Conservation (phyloP, 2,329 filamentous ascomycete genomes). For the Aspergillus sp. region DNA sequence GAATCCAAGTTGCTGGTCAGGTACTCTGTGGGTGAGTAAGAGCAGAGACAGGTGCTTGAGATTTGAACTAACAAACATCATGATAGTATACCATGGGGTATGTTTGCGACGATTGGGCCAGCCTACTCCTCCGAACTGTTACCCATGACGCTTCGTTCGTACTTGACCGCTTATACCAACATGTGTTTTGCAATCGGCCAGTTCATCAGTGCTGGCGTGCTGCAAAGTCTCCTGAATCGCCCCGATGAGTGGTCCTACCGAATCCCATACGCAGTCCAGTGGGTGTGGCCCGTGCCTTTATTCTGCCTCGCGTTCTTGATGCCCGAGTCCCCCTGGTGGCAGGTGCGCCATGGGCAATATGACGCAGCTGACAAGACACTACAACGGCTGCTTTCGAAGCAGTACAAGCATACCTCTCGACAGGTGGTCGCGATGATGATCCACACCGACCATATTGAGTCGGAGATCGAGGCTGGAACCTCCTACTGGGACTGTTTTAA, state of each 20-base stretch:
- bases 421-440: constrained; percentile 56
- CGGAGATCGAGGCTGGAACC: constrained; percentile 13
- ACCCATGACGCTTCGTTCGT: constrained; percentile 47
- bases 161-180: constrained; percentile 57
- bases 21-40: constrained; percentile 54
- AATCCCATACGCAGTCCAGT: constrained; percentile 53
- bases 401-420: constrained; percentile 37
- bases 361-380: constrained; percentile 44
- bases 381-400: constrained; percentile 32
- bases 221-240: constrained; percentile 38
- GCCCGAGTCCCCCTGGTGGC: constrained; percentile 54
- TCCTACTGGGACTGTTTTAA: constrained; percentile 31
- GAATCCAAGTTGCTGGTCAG: constrained; percentile 60
- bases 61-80: neutral
- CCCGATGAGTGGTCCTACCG: constrained; percentile 50
- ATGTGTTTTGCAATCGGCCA: constrained; percentile 60
- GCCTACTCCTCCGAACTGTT: constrained; percentile 54
- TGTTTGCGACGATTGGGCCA: constrained; percentile 54
- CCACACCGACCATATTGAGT: constrained; percentile 51
- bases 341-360: constrained; percentile 42
- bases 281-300: constrained; percentile 51
- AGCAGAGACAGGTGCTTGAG: neutral
- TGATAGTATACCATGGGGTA: constrained; percentile 50
- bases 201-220: constrained; percentile 51
- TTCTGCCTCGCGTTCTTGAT: constrained; percentile 46